phyloP scores from a whole-genome alignment of 345 rosid species.

The Eucalyptus tenuipes region DNA sequence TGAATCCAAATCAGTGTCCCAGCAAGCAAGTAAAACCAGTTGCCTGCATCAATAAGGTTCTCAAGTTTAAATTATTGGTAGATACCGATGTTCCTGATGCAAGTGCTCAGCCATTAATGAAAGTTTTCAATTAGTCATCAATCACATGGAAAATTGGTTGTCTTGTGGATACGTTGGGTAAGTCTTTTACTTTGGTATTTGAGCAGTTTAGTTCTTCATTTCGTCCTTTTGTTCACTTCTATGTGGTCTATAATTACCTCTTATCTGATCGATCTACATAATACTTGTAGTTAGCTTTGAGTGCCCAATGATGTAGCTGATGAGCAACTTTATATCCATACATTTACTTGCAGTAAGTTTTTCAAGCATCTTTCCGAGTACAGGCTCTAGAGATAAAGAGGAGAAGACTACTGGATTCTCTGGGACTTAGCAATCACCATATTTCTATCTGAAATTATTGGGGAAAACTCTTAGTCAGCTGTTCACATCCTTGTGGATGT shows the following conservation, averaged over 20 bases:
- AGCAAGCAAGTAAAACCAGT: not conserved
- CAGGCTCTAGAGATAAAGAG: not conserved
- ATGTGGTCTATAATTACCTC: not conserved
- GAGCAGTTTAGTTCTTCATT: not conserved
- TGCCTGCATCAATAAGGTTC: not conserved
- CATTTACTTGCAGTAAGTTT: not conserved
- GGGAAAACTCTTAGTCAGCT: not conserved
- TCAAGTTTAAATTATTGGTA: not conserved
- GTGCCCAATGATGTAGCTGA: not conserved
- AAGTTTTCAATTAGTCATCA: not conserved
- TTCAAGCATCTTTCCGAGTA: not conserved
- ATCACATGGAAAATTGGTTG: not conserved
- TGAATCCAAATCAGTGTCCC: not conserved
- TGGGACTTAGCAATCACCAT: not conserved
- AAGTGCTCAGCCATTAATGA: not conserved
- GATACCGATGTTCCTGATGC: not conserved
- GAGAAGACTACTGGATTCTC: not conserved
- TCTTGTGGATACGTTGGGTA: not conserved
- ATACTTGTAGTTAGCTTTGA: not conserved
- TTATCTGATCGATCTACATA: not conserved
- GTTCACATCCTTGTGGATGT: not conserved
- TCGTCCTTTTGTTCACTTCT: not conserved
- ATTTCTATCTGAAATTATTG: not conserved
- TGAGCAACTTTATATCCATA: not conserved
- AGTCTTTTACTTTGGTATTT: not conserved